Conservation (phyloP, 2,329 filamentous ascomycete genomes). For the Talaromyces sp. region DNA sequence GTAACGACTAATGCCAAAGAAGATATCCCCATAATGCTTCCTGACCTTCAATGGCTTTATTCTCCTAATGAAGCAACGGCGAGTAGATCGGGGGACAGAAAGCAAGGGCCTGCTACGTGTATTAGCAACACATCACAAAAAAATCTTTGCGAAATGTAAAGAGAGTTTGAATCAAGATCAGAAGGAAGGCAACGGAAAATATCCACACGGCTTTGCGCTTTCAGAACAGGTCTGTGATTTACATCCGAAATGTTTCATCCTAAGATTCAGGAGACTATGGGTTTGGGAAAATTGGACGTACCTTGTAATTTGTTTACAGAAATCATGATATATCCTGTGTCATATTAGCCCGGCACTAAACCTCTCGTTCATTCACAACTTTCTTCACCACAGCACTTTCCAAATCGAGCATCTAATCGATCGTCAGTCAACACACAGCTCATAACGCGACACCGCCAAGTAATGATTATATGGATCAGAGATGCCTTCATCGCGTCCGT, state of each 20-base stretch:
- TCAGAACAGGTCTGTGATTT: conserved; percentile 24
- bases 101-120: neutral
- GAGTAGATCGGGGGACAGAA: neutral
- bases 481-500: conserved; percentile 98
- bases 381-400: neutral
- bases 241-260: conserved; percentile 23
- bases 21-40: neutral
- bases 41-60: no score
- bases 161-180: conserved; percentile 14
- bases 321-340: neutral
- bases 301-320: neutral
- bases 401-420: neutral
- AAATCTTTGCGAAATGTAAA: neutral
- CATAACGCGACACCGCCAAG: conserved; percentile 48
- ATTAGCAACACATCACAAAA: neutral
- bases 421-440: neutral
- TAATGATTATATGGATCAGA: conserved; percentile 64
- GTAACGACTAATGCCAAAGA: neutral
- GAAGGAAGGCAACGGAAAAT: conserved; percentile 24
- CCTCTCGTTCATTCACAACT: neutral
- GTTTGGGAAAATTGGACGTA: neutral
- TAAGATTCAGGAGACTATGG: neutral
- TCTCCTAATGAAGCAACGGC: neutral
- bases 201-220: conserved; percentile 22
- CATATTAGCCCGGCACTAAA: neutral